Evolutionary conservation across 2,329 filamentous ascomycete genomes (phyloP), one percentile per base, ranked within the genome.

Genomic region (Colletotrichum trifolii): DNA sequence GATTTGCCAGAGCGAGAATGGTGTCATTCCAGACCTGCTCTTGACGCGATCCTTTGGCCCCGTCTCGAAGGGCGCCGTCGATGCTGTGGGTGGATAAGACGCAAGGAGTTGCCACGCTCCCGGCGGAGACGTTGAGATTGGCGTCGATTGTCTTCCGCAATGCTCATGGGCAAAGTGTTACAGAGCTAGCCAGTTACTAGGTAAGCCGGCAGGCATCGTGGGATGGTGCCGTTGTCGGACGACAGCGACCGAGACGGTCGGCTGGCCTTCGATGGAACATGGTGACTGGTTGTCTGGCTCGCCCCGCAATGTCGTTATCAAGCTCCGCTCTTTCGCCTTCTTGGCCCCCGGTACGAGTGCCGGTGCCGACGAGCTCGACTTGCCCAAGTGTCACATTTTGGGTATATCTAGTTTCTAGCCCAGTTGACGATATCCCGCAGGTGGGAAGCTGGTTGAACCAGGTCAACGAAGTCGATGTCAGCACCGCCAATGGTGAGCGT

Each of bases 271-370:
- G 38, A 47, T 13, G 35, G 6, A 62, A 49, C 8, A 56, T 62
- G 46, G 53, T 62, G 59, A 56, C 46, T 38, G 53, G 46, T 15
- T 25, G 25, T 5, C 25, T 25, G 25, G 4, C 25, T 25, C 7
- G 59, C 45, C 59, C 59, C 59, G 39, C 59, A 50, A 57, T 62
- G 59, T 62, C 59, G 59, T 62, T 62, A 62, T 62, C 53, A 38
- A 45, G 34, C 59, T 52, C 59, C 59, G 53, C 59, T 57, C 59
- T 62, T 36, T 62, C 59, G 59, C 17, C 53, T 62, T 62, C 11
- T 13, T 45, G 15, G 12, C 35, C 34, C 39, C 59, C 46, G 59
- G 59, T 53, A 50, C 17, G 8, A 45, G 11, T 40, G 53, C 53
- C 52, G 59, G n/a, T 48, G 35, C 49, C 40, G 35, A 40, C 42